Base-by-base conservation (phyloP, 2,329 filamentous ascomycete species). In the Pochonia chlamydosporia region DNA sequence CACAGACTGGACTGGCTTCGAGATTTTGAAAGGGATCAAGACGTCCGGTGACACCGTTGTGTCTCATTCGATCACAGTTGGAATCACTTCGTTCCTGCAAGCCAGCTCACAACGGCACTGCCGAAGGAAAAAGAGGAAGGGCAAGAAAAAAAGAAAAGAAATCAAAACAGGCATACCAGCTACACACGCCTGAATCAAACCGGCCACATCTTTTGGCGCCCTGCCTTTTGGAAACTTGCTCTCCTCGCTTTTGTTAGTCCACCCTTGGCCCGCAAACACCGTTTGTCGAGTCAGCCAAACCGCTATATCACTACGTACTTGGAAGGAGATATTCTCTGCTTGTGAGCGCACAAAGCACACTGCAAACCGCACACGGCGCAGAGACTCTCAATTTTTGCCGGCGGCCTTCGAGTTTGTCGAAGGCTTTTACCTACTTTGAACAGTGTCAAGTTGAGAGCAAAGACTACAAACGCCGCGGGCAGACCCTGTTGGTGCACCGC, bases 401-500 rank as follows among this genome's bases (percentile, higher is more conserved):
- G 42, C 50, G 39, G 33, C n/a, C 46, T 21, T 39, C 20, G 20
- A 39, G 18, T 21, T 21, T 21, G 18, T 14, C 18, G 18, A 23
- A 18, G 8, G 10, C 5, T 39, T 4, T 20, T 23, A 24, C 20
- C 35, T 23, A 24, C 20, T 39, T 4, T 20, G 9, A 23, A 23
- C 14, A 23, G 35, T 39, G 23, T 39, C 40, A 30, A 40, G 31
- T 43, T 37, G 28, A 20, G 16, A 24, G 41, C 35, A 45, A 43
- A 26, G 41, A 23, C 30, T 23, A 14, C 45, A 37, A 46, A 43
- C 45, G 20, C 30, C 30, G 13, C n/a, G 25, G 45, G 25, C 37
- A 10, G 36, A 33, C 46, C 14, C 40, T 11, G 40, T 40, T 18
- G 40, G 33, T 25, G 23, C 18, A 20, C 47, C 47, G 47, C 47